Evolutionary conservation across 164 flowering plant species (phyloP).

Genomic region (Dillenia suffruticosa): DNA sequence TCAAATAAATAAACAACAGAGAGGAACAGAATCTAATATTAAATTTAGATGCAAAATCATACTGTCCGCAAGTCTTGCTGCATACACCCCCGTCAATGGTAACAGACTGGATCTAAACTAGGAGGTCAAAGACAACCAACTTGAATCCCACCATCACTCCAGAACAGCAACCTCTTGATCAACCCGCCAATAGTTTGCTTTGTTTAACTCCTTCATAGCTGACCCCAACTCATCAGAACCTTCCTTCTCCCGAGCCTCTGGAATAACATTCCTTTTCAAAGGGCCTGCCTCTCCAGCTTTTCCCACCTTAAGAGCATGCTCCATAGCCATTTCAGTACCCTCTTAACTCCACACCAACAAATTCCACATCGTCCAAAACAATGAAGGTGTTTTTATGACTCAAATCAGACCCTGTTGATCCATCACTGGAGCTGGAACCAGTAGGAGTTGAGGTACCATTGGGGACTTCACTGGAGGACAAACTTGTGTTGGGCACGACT

Average conservation of each 20-base stretch:
- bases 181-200: constrained; percentile 86
- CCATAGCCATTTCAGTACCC: constrained; percentile 91
- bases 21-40: not conserved
- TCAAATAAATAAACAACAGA: too few species aligned
- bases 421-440: constrained; percentile 29
- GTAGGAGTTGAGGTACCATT: constrained; percentile 42
- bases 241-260: constrained; percentile 38
- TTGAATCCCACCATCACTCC: constrained; percentile 31
- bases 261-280: constrained; percentile 44
- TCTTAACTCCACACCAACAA: constrained; percentile 85
- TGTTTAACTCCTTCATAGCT: constrained; percentile 70
- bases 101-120: too few species aligned
- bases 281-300: constrained; percentile 93
- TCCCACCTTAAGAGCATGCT: constrained; percentile 85
- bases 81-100: not conserved
- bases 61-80: constrained; percentile 6
- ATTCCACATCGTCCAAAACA: constrained; percentile 87
- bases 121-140: too few species aligned
- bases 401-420: constrained; percentile 18
- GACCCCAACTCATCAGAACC: constrained; percentile 42
- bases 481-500: constrained; percentile 7
- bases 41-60: constrained; percentile 2
- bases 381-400: constrained; percentile 38
- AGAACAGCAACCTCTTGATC: constrained; percentile 75
- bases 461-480: constrained; percentile 36